Base-by-base conservation (phyloP, 768 basidiomycete genomes). In the Chalciporus piperatus region DNA sequence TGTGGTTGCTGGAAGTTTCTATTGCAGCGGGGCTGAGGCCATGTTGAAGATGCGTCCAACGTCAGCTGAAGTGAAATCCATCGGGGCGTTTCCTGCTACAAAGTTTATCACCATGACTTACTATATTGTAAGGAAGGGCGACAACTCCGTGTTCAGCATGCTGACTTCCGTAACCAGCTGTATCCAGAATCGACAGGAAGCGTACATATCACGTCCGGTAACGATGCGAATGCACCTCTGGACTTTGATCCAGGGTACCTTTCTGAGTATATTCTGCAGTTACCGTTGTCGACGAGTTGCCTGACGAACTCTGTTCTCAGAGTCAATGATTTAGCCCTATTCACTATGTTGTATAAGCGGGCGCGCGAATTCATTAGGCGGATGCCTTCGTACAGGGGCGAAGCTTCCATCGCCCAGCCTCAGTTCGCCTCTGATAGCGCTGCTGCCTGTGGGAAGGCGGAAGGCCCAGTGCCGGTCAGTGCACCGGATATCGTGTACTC, bases 31-130 rank as follows among this genome's bases (percentile, higher is more conserved):
- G 5, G 53, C 80, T 9, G 81, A 84, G 55, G 76, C 75, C 11
- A 75, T 78, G 0, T 67, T 78, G 48, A 85, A 83, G 61, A 54
- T 84, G n/a, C 73, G 85, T 9, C 84, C 82, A 1, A 74, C 64
- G 6, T 53, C 61, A 1, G 68, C 69, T 17, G 83, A 86, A 38
- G 61, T 84, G 17, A 64, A 71, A 47, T 70, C 71, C 11, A 64
- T 81, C 27, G 71, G 70, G 1, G 16, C 43, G 11, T 19, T 42
- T 13, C 51, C 63, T 6, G 41, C 52, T 30, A 59, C 61, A 8
- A 72, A 72, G 41, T 52, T 66, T 16, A 66, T 70, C 49, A 57
- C 55, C 8, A 39, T 64, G 10, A 48, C 53, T 0, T 72, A 70
- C 52, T 73, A 69, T 56, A 52, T 62, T 23, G 76, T 77, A 50